These are phyloP conservation scores for Epichloe typhina DNA, from an alignment of 2,329 filamentous ascomycete species.

Conservation along the genomic window DNA sequence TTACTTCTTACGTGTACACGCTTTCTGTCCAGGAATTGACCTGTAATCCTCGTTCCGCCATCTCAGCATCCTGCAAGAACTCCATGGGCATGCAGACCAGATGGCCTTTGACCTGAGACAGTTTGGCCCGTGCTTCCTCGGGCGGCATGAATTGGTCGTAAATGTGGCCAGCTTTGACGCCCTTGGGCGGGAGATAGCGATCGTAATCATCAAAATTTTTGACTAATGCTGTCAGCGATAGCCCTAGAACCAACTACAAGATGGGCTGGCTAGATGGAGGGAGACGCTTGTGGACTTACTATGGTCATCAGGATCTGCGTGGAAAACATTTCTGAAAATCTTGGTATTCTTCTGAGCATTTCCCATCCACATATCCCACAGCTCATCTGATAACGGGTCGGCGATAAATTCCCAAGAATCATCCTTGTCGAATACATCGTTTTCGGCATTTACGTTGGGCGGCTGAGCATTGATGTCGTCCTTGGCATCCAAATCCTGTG, in stretches of 20 bases:
- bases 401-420: conserved; percentile 52
- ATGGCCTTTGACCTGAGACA: conserved; percentile 75
- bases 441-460: conserved; percentile 51
- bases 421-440: conserved; percentile 47
- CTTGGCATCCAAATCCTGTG: conserved; percentile 55
- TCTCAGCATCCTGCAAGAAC: conserved; percentile 69
- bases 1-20: conserved; percentile 52
- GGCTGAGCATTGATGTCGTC: conserved; percentile 63
- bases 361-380: conserved; percentile 57
- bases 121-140: conserved; percentile 57
- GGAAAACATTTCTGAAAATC: conserved; percentile 68
- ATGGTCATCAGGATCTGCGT: conserved; percentile 78
- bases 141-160: conserved; percentile 67
- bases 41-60: conserved; percentile 81
- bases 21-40: conserved; percentile 81
- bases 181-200: conserved; percentile 54
- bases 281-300: conserved; percentile 31
- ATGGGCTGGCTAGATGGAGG: not conserved
- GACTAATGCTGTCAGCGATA: conserved; percentile 30
- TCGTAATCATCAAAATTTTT: conserved; percentile 87
- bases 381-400: conserved; percentile 54
- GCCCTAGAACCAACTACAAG: not conserved
- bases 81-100: conserved; percentile 91
- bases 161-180: conserved; percentile 72
- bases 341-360: conserved; percentile 59